Conservation (phyloP, 176 grass and related monocot genomes). For the Puccinellia tenuiflora region DNA sequence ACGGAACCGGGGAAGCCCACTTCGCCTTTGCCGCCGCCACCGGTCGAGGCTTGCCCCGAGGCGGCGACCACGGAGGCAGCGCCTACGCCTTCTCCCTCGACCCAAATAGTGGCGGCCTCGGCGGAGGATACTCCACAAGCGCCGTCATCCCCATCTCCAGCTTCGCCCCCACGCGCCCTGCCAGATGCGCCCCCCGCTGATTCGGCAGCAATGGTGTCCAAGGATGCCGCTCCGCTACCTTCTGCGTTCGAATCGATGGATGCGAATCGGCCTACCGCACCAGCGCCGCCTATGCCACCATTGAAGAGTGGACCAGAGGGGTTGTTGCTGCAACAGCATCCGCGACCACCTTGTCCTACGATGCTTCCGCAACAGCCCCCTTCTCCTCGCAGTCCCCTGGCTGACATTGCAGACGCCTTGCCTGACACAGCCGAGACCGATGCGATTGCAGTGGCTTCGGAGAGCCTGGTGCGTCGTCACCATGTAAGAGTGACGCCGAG, state of each 20-base stretch:
- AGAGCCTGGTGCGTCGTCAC: background rate
- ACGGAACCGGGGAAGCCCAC: background rate
- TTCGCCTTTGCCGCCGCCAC: background rate
- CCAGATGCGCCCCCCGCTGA: background rate
- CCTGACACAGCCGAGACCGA: background rate
- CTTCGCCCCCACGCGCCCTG: background rate
- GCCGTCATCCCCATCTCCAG: background rate
- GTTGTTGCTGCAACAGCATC: slow-evolving; percentile 8
- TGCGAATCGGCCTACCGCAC: background rate
- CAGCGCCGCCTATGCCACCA: background rate
- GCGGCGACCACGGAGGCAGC: background rate
- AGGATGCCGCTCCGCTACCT: background rate
- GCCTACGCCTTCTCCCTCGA: slow-evolving; percentile 2
- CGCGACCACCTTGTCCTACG: background rate
- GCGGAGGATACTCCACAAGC: slow-evolving; percentile 14
- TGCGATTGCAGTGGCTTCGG: background rate
- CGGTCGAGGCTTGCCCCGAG: background rate
- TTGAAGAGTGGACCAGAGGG: slow-evolving; percentile 1
- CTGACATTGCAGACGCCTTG: background rate
- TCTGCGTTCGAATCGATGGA: background rate
- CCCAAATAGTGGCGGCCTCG: background rate
- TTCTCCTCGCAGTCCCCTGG: background rate
- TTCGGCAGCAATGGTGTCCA: background rate
- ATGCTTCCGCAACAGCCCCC: background rate
- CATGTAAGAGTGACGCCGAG: background rate